Evolutionary conservation across 2,329 filamentous ascomycete species (phyloP), one percentile per base, ranked within the genome.

Genomic region (Aspergillus clavatus): DNA sequence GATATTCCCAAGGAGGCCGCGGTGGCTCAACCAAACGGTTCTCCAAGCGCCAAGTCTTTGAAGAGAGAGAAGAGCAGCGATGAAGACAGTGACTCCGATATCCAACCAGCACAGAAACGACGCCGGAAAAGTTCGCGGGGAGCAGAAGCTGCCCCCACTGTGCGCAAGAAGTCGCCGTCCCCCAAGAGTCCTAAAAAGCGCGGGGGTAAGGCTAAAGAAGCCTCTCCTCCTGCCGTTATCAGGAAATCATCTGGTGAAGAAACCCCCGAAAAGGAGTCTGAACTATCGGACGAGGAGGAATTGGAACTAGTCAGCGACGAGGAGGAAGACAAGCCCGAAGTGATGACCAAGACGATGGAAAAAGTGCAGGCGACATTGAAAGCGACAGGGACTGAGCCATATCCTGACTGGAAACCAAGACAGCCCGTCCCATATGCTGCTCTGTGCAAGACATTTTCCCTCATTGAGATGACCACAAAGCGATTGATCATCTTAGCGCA

Each of bases 381-480:
- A 61, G 73, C 79, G 14, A 80, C 77, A 41, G 74, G 70, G 29
- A 86, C 89, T 54, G 86, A 95, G 59, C 83, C 86, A n/a, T 97
- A 91, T 67, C 90, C 90, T 0, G 91, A 98, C 68, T 98, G 93
- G 93, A 86, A 89, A 64, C 73, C 86, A 38, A 90, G 90, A 38
- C 80, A 86, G 38, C 88, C 91, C 8, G 90, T 96, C 1, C 93
- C 93, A 0, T 98, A 97, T 60, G 91, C 89, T 21, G 93, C 93
- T 10, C 78, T 98, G 6, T 97, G 93, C 68, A 89, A 83, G 8
- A 97, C 93, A 0, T 97, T 97, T 59, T 96, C 90, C 1, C 81
- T 95, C 26, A 84, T 97, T 42, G 93, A 98, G 70, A 83, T 95
- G 76, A 98, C 91, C 0, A 89, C 87, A 5, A 97, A 97, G 65